Evolutionary conservation across 108 stramenopile genomes (phyloP).

Genomic region (Craspedostauros australis): DNA sequence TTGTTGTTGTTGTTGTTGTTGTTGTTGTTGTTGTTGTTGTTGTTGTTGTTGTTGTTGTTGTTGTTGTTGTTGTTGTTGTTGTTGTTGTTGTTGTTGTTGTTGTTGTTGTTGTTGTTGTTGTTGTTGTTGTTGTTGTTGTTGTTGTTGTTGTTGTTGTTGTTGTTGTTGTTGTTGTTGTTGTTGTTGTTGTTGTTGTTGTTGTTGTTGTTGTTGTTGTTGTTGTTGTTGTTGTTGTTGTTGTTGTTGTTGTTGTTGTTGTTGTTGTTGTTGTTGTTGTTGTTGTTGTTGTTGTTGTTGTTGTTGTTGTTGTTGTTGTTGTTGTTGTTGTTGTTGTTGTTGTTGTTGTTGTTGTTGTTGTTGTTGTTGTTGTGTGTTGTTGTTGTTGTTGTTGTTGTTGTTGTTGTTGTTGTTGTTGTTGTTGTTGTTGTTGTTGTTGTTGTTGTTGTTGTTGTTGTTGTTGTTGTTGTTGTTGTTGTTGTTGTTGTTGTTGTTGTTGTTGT

Average conservation of each 20-base stretch:
- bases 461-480: conserved; percentile 1
- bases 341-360: conserved; percentile 1
- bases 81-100: conserved; percentile 1
- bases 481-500: conserved; percentile 1
- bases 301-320: conserved; percentile 1
- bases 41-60: conserved; percentile 1
- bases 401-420: conserved; percentile 1
- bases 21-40: conserved; percentile 1
- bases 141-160: conserved; percentile 1
- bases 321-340: conserved; percentile 1
- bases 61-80: conserved; percentile 1
- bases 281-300: conserved; percentile 1
- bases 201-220: conserved; percentile 1
- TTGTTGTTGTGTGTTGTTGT: no score
- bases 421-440: conserved; percentile 1
- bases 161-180: conserved; percentile 1
- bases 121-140: conserved; percentile 1
- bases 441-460: conserved; percentile 1
- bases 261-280: conserved; percentile 1
- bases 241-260: conserved; percentile 1
- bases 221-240: conserved; percentile 1
- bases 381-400: conserved; percentile 1
- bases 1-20: conserved; percentile 1
- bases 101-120: conserved; percentile 1
- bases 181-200: conserved; percentile 1